Evolutionary conservation across 441 rosid species (phyloP), one percentile per base, ranked within the genome.

Genomic region (Populus tomentosa): DNA sequence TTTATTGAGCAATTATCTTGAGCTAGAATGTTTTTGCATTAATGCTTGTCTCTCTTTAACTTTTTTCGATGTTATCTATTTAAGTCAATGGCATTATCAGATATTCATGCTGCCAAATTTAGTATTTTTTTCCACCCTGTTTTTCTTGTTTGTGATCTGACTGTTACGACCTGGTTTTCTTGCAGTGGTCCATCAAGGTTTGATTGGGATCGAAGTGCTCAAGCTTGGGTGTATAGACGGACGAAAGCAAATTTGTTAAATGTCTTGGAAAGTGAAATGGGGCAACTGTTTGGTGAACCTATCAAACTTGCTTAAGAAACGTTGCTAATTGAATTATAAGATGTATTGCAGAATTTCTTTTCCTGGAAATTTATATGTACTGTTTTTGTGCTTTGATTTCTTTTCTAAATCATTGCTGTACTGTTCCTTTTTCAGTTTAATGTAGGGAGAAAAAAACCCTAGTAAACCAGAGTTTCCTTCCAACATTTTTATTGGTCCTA

Each of bases 161-260:
- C n/a, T 76, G 53, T 30, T 59, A 10, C 72, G 21, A 50, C 38
- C 33, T 79, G 61, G 64, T 80, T 71, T 80, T 67, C 30, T 35
- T 71, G 85, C 87, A 94, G 97, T 56, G 98, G 98, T 66, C 98
- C 98, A 24, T 87, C 96, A 28, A 87, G 94, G 75, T 92, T 90
- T 69, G 97, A 94, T 79, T 94, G 98, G 98, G 97, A 94, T 78
- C 82, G 5, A 70, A 83, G 81, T 69, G 84, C 89, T 61, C 78
- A 87, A 76, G 87, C 88, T 23, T 92, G 97, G 97, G 79, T 94
- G 46, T 94, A 94, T 65, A 83, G 93, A 71, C 78, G 98, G 68
- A 92, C 89, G 0, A 87, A 84, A 83, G 94, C 92, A 50, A 88
- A 86, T 73, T 82, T 92, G 76, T 79, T 87, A 46, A 71, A 82